Base-by-base conservation (phyloP, 768 basidiomycete species). In the Clitopilus hobsonii region DNA sequence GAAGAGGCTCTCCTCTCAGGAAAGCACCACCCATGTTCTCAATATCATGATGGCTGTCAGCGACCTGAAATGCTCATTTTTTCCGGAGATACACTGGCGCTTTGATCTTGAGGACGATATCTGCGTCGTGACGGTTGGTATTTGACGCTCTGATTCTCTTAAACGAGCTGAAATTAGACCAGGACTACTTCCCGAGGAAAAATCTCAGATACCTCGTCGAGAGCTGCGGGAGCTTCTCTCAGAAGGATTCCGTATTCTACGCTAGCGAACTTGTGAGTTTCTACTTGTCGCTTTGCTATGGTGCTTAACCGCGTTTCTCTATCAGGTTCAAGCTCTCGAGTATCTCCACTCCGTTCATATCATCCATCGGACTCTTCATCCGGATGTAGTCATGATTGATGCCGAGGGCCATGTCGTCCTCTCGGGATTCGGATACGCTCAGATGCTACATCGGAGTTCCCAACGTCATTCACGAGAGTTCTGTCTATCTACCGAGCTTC, bases 201-300 rank as follows among this genome's bases (percentile, higher is more conserved):
- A 67, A 59, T 48, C 58, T 79, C 2, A 45, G 63, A 16, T 64
- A 70, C 11, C 60, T 70, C 18, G 57, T 79, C 18, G 55, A 59
- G 20, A 61, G 58, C 2, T 57, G 71, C 45, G 78, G 75, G 0
- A 58, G 69, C 1, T 54, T 82, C 6, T 59, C 62, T 7, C 62
- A 71, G 5, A 64, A 71, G 4, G 69, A 71, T 13, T 72, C 73
- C 1, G 61, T 67, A 16, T 72, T 78, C 49, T 80, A 77, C 58
- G 76, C 77, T 5, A 71, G 74, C 27, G 81, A 84, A 63, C 63
- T 83, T 27, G 82, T 83, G 51, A 56, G 76, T 60, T n/a, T n/a
- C n/a, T n/a, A n/a, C 29, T 16, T 2, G 25, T 3, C 8, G 11
- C 2, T 7, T 38, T 16, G 20, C 18, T 10, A 20, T 24, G 18